Conservation (phyloP, 2,329 filamentous ascomycete genomes). For the Fusarium tricinctum region DNA sequence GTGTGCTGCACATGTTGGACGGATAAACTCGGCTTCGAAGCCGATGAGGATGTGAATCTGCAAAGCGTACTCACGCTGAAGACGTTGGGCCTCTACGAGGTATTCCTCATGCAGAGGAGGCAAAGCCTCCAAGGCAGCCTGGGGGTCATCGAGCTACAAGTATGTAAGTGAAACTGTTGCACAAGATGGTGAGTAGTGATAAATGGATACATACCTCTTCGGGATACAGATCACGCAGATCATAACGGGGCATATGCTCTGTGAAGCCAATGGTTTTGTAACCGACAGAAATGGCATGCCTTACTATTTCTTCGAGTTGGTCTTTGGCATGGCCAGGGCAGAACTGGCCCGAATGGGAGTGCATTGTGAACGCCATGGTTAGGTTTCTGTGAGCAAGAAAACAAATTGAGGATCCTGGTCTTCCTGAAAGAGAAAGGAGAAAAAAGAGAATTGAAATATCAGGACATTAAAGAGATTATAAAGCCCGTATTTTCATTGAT, state of each 20-base stretch:
- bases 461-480: neutral
- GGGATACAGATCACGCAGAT: constrained; percentile 84
- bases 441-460: neutral
- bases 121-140: constrained; percentile 64
- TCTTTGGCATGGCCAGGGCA: constrained; percentile 91
- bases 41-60: constrained; percentile 86
- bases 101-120: constrained; percentile 76
- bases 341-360: constrained; percentile 98
- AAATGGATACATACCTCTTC: constrained; percentile 75
- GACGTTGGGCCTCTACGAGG: constrained; percentile 78
- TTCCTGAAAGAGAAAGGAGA: neutral
- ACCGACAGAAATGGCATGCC: constrained; percentile 80
- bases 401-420: neutral
- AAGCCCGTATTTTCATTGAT: neutral
- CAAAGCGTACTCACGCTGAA: constrained; percentile 77
- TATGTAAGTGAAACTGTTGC: constrained; percentile 17
- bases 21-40: constrained; percentile 95
- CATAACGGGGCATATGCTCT: constrained; percentile 92
- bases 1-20: constrained; percentile 70
- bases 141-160: constrained; percentile 63
- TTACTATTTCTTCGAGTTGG: constrained; percentile 85
- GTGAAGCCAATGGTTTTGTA: constrained; percentile 90
- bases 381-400: neutral
- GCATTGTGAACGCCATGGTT: constrained; percentile 94
- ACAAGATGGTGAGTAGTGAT: neutral